Conservation (phyloP, 495 filamentous ascomycete species). For the Xylona heveae region DNA sequence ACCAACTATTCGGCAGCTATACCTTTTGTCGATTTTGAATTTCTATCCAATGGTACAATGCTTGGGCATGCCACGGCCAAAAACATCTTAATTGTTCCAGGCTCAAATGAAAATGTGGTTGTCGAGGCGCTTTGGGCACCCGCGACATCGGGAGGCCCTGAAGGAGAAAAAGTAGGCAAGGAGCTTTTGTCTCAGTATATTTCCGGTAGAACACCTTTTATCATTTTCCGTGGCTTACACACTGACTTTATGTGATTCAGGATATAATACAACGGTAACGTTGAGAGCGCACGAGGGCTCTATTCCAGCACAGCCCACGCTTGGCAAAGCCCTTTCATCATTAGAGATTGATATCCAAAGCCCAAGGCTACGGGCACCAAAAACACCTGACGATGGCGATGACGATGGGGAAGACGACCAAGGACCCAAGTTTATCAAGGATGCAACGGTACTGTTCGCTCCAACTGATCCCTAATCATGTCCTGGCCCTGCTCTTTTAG, state of each 20-base stretch:
- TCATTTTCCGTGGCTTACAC: neutral
- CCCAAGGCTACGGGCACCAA: constrained; percentile 37
- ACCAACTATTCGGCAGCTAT: constrained; percentile 62
- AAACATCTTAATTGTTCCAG: constrained; percentile 36
- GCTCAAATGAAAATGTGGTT: constrained; percentile 47
- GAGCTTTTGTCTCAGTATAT: constrained; percentile 67
- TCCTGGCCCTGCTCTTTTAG: neutral
- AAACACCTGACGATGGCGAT: constrained; percentile 19
- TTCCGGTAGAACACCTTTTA: constrained; percentile 33
- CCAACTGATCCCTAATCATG: neutral
- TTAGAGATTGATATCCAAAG: constrained; percentile 46
- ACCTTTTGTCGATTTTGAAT: constrained; percentile 54
- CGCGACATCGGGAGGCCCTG: constrained; percentile 28
- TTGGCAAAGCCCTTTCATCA: constrained; percentile 50
- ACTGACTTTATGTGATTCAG: constrained; percentile 13
- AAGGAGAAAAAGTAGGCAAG: constrained; percentile 37
- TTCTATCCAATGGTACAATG: constrained; percentile 49
- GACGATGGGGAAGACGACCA: constrained; percentile 23
- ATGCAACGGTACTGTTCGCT: constrained; percentile 40
- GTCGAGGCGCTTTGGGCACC: constrained; percentile 64
- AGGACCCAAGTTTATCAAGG: constrained; percentile 48
- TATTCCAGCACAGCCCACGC: constrained; percentile 48
- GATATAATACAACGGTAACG: constrained; percentile 56
- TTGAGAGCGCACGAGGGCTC: constrained; percentile 43
- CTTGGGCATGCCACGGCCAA: constrained; percentile 50